Evolutionary conservation across 768 basidiomycete genomes (phyloP).

Genomic region (Podaxis sp.): DNA sequence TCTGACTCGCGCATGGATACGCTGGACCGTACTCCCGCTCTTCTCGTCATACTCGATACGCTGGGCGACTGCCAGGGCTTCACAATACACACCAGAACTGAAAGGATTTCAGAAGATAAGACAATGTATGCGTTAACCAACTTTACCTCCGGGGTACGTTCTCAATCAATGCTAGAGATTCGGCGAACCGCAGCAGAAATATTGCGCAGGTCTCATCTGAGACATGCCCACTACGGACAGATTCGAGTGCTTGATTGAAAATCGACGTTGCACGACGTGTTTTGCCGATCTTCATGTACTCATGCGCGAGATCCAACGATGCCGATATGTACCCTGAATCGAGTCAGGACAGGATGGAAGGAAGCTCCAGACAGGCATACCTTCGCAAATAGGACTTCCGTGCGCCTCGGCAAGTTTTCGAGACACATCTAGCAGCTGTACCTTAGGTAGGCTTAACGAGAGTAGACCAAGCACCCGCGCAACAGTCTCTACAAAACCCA

Average conservation of each 20-base stretch:
- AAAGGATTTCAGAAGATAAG: constrained; percentile 4
- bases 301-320: constrained; percentile 74
- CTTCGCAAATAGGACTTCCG: constrained; percentile 40
- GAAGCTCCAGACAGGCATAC: constrained; percentile 31
- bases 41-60: constrained; percentile 44
- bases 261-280: constrained; percentile 62
- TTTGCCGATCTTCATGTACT: constrained; percentile 81
- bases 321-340: constrained; percentile 56
- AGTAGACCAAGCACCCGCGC: constrained; percentile 65
- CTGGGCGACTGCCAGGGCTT: constrained; percentile 53
- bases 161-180: constrained; percentile 60
- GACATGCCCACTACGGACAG: constrained; percentile 41
- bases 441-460: constrained; percentile 61
- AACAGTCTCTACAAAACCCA: constrained; percentile 3
- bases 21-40: constrained; percentile 47
- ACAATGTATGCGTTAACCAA: neutral
- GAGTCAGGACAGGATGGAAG: neutral
- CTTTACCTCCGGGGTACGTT: constrained; percentile 59
- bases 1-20: constrained; percentile 58
- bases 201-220: constrained; percentile 53
- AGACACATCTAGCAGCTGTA: constrained; percentile 65
- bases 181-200: constrained; percentile 66
- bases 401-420: constrained; percentile 59
- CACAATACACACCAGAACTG: constrained; percentile 56
- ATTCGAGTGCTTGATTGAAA: constrained; percentile 55